Evolutionary conservation across 257 asterid genomes (phyloP), one percentile per base, ranked within the genome.

Genomic region (Leptodermis oblonga): DNA sequence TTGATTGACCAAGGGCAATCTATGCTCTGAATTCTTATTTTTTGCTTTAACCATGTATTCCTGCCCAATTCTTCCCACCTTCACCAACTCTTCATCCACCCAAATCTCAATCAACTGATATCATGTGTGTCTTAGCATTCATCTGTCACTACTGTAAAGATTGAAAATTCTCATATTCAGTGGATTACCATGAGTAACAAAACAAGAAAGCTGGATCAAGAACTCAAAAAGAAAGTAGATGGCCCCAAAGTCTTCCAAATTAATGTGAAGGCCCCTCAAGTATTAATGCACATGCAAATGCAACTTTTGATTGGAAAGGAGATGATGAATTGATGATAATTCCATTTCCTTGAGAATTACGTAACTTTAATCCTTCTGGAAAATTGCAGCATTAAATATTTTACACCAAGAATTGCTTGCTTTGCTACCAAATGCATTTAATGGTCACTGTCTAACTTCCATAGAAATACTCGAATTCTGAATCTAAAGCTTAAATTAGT

Each of bases 401-500:
- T 71, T 61, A 62, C 70, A 62, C 62, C 55, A 25, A 49, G 70
- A 71, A 26, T 37, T 62, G 63, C 22, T 39, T 22, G 63, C 61
- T 62, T n/a, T 9, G 31, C 30, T 17, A 10, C 28, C 7, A 25
- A 33, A n/a, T 56, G 62, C 59, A 12, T 36, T 52, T 54, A 15
- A 15, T 62, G 75, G 62, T 48, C 62, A 43, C 15, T 70, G 18
- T 58, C 59, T 56, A 39, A 8, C 61, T 8, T 7, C 61, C 61
- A 3, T 11, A 54, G n/a, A 22, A 54, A 54, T 20, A 52, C 0
- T 5, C 3, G 25, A 52, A 26, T n/a, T n/a, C n/a, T n/a, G n/a
- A n/a, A n/a, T n/a, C n/a, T n/a, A n/a, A n/a, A n/a, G n/a, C n/a
- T n/a, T n/a, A n/a, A n/a, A n/a, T n/a, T n/a, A n/a, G n/a, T n/a